Base-by-base conservation (phyloP, 2,329 filamentous ascomycete genomes). In the Alternaria angustiovoidea region DNA sequence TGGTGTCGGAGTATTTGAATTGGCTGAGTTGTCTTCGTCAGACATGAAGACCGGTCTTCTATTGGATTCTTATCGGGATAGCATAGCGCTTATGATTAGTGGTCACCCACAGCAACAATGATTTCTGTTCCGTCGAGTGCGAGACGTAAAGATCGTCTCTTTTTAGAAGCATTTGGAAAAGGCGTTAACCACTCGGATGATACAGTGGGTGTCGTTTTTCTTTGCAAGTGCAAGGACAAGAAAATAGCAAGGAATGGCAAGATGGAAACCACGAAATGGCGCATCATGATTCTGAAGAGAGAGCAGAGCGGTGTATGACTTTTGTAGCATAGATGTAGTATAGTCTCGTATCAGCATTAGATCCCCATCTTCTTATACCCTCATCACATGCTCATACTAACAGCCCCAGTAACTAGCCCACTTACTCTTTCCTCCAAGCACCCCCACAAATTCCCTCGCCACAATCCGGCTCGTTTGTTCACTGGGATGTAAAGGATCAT, bases 401-500 rank as follows among this genome's bases (percentile, higher is more conserved):
- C 49, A 65, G n/a, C 65, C 67, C 77, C 77, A 84, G 61, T 84
- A 84, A 26, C 67, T 81, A 30, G 81, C 82, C 72, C 76, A 84
- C 68, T 75, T 75, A 63, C 82, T 83, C 59, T 66, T 68, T 1
- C 87, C 87, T 30, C 80, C 75, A 7, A 89, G 75, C 1, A 88
- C 82, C 34, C 82, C 80, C 4, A 86, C 77, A 73, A 89, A 89
- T 57, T 86, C 83, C 59, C 77, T 79, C 18, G 86, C 87, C 51
- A 89, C 82, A 43, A 84, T 80, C 69, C 85, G 79, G 76, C 87
- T 84, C 7, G 88, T 85, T 77, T 87, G 86, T 77, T 88, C 84
- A 30, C 87, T 88, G 0, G 90, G 90, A 79, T 94, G 91, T 72
- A 94, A 75, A 72, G 88, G 86, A 77, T 94, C 91, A 68, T 84